phyloP scores from a whole-genome alignment of 768 basidiomycete genomes.

The Punctularia strigosozonata region DNA sequence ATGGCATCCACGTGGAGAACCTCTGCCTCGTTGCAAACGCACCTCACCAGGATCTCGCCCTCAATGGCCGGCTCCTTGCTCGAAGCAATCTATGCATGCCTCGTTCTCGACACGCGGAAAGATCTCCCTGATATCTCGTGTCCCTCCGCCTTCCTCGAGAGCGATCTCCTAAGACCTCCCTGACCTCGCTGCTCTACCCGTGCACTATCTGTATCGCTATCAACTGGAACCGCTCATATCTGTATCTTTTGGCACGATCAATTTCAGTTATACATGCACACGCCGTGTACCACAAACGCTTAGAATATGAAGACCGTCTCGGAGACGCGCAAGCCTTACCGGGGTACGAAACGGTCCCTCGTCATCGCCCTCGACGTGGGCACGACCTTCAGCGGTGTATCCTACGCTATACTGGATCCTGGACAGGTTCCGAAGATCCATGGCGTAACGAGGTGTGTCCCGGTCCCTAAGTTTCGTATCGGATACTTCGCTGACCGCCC shows the following conservation, averaged over 20 bases:
- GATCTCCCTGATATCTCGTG: too few relatives aligned
- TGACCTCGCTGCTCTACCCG: too few relatives aligned
- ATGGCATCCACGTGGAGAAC: too few relatives aligned
- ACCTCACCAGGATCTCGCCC: too few relatives aligned
- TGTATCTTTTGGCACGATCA: constrained; percentile 5
- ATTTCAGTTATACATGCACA: constrained; percentile 7
- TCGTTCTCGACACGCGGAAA: too few relatives aligned
- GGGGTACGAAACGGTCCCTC: constrained; percentile 48
- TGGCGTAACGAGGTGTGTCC: constrained; percentile 60
- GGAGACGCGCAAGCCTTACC: constrained; percentile 65
- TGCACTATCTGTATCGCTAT: too few relatives aligned
- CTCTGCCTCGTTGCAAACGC: too few relatives aligned
- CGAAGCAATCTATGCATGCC: too few relatives aligned
- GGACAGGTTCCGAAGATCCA: constrained; percentile 73
- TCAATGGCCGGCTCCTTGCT: too few relatives aligned
- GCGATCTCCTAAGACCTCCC: too few relatives aligned
- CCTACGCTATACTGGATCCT: constrained; percentile 75
- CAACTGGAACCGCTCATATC: constrained; percentile 1
- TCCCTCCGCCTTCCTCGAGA: too few relatives aligned
- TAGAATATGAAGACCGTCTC: constrained; percentile 37
- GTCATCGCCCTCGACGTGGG: constrained; percentile 76
- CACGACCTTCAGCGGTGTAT: constrained; percentile 75
- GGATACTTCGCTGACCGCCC: neutral
- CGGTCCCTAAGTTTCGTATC: neutral
- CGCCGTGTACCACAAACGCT: constrained; percentile 1